Base-by-base conservation (phyloP, 371 early-diverging fungal species). In the Mucor circinelloides region DNA sequence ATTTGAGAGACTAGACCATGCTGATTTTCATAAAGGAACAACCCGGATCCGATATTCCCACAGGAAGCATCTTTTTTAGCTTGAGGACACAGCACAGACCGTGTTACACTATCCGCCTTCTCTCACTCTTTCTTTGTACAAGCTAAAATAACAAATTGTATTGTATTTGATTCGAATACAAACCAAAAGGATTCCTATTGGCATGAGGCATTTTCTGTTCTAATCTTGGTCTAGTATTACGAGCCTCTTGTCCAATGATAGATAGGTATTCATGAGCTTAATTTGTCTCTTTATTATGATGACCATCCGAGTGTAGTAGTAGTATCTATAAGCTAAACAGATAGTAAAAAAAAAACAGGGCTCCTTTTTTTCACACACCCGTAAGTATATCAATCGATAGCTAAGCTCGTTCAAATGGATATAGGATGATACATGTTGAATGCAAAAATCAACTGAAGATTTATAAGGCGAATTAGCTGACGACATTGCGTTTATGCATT, bases 21-120 rank as follows among this genome's bases (percentile, higher is more conserved):
- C 23, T 50, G 50, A 50, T 25, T 50, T 50, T 50, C 50, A 50
- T 50, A 50, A 50, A 34, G 68, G 68, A 68, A 63, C 58, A 63
- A 44, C 38, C 46, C 68, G 68, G 67, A 67, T 67, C 59, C 67
- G 54, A 70, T 62, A 40, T 66, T 70, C 52, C 67, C 69, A 58
- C 60, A 69, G 59, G 58, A 50, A 50, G 13, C 25, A 21, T 36
- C 36, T 36, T 36, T n/a, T 50, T 25, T 23, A 25, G 50, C 23
- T 50, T 50, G 50, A 50, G 50, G 27, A 34, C 55, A 57, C 48
- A 66, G 67, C 71, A 71, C 71, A 67, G 71, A 67, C 67, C 67
- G 59, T 56, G 71, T 71, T 66, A 63, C 67, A 71, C 71, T 50
- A 13, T 50, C 12, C n/a, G 12, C 9, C 23, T 23, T 50, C 23